Evolutionary conservation across 1,139 yeast species (phyloP).

Genomic region (Hyphopichia fennica): DNA sequence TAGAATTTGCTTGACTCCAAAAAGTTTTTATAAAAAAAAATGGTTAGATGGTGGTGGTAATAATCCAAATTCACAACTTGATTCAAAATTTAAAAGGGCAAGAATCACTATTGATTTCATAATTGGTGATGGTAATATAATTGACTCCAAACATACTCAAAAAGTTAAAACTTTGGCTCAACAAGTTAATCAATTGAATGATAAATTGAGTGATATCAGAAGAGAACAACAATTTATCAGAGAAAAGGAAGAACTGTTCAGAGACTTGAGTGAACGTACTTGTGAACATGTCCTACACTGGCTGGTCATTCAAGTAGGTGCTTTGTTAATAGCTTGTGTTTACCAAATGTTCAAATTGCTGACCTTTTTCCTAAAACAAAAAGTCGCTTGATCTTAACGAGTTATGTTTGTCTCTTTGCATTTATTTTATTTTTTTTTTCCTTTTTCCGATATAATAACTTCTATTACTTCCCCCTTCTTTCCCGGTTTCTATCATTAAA

Average conservation of each 20-base stretch:
- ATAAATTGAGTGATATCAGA: slow-evolving; percentile 55
- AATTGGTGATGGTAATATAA: slow-evolving; percentile 50
- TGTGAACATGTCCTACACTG: slow-evolving; percentile 65
- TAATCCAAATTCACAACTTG: slow-evolving; percentile 13
- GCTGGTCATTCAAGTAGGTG: slow-evolving; percentile 61
- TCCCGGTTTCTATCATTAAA: no score
- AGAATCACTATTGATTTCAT: slow-evolving; percentile 51
- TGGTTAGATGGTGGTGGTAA: slow-evolving; percentile 17
- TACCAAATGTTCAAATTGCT: slow-evolving; percentile 69
- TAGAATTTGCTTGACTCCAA: slow-evolving; percentile 67
- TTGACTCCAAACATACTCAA: slow-evolving; percentile 54
- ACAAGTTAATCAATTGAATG: slow-evolving; percentile 51
- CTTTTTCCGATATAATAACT: background rate
- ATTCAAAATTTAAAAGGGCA: slow-evolving; percentile 54
- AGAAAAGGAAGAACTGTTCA: slow-evolving; percentile 66
- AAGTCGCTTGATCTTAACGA: slow-evolving; percentile 25
- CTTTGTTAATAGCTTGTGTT: slow-evolving; percentile 56
- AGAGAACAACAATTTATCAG: slow-evolving; percentile 68
- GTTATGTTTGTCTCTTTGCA: background rate
- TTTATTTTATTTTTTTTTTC: background rate
- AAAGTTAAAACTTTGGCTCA: slow-evolving; percentile 51
- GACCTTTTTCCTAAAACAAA: slow-evolving; percentile 65
- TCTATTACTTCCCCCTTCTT: no score
- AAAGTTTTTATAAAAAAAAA: slow-evolving; percentile 34
- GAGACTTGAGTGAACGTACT: slow-evolving; percentile 67